Evolutionary conservation across 257 asterid species (phyloP), one percentile per base, ranked within the genome.

Genomic region (Mitragyna speciosa): DNA sequence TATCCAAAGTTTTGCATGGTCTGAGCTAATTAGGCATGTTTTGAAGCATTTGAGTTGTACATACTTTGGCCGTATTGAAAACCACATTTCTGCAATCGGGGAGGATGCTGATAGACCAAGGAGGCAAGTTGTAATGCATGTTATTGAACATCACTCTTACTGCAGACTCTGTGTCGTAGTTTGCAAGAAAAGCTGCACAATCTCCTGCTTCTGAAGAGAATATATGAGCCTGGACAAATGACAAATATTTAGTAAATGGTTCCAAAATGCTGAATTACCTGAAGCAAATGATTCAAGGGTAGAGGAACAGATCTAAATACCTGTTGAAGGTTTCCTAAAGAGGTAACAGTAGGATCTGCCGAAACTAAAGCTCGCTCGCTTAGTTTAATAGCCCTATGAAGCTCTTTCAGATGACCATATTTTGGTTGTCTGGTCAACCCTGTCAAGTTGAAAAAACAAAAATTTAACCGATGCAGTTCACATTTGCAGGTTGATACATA

Each of bases 31-130:
- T 31, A 63, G 28, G 41, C 16, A 8, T 24, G 51, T 54, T 36
- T 22, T 22, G 64, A 24, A 56, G 70, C 7, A 28, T 0, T 39
- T 43, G 31, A 49, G 49, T 47, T 48, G 48, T 30, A 80, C 97
- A 1, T 92, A 94, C 99, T 78, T 90, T 92, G 85, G 99, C 99
- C 39, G 99, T 94, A 75, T 92, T 96, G 84, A 91, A 96, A 77
- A 88, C 98, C 9, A 87, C 98, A 58, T 88, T 92, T 83, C 90
- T 89, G 96, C 99, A 96, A 81, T 92, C 97, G 0, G 97, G 97
- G 69, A 96, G 97, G 81, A 96, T 94, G 88, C 99, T 94, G 82
- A 96, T 91, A 47, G 98, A 96, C 99, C 98, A 96, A 70, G 99
- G 97, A 78, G 96, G 97, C 77, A 96, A 83, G 81, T 82, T 86